Conservation (phyloP, 106 monocot genomes). For the Hemerocallis citrina region DNA sequence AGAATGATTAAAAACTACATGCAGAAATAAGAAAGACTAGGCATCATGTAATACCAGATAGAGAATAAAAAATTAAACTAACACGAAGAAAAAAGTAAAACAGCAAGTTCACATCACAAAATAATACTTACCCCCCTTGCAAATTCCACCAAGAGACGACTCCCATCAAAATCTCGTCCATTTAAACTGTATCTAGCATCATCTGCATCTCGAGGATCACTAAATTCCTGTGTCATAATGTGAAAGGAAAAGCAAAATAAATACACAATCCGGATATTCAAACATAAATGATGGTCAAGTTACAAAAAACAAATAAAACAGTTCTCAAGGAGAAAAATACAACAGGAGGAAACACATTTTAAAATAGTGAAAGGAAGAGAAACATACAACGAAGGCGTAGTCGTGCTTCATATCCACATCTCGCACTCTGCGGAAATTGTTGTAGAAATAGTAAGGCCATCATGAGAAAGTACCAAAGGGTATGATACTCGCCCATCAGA, state of each 20-base stretch:
- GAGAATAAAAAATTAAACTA: too few species aligned
- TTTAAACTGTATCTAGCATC: conserved; percentile 83
- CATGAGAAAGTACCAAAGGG: conserved; percentile 65
- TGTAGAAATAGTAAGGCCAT: conserved; percentile 94
- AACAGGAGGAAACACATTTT: background rate
- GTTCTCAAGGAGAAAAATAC: background rate
- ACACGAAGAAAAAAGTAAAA: too few species aligned
- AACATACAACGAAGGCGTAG: conserved; percentile 95
- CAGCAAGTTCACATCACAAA: too few species aligned
- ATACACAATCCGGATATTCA: background rate
- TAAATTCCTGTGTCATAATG: conserved; percentile 75
- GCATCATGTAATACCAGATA: too few species aligned
- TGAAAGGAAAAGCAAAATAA: conserved; percentile 9
- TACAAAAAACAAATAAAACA: too few species aligned
- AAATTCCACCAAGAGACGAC: conserved; percentile 83
- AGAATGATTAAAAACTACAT: too few species aligned
- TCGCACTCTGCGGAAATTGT: conserved; percentile 96
- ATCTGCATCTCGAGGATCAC: conserved; percentile 92
- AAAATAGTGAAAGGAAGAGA: background rate
- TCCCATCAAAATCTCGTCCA: conserved; percentile 88
- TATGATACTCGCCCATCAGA: conserved; percentile 59
- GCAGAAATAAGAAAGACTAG: too few species aligned
- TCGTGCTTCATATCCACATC: conserved; percentile 99
- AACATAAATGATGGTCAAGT: conserved; percentile 11
- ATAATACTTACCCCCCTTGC: conserved; percentile 75